A percentile compares a stretch with the other conserved stretches of the same genome.
These are phyloP conservation scores for Podospora conica DNA, from an alignment of 495 filamentous ascomycete species.

Conservation along the genomic window DNA sequence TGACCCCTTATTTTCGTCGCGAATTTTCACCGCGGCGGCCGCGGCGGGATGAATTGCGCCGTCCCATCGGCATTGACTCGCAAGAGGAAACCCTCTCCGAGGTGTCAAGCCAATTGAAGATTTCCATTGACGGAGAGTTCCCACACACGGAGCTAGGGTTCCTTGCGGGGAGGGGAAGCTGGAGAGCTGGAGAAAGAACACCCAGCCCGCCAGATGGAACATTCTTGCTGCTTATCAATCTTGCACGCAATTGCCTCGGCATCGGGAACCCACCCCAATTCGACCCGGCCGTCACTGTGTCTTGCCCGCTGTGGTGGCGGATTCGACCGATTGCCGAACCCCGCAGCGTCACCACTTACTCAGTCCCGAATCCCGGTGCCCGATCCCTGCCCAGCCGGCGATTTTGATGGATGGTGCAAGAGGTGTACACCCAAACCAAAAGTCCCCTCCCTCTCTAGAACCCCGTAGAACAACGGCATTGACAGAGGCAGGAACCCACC, in stretches of 20 bases:
- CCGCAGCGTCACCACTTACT: not conserved
- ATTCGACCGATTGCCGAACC: not conserved
- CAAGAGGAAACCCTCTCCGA: not conserved
- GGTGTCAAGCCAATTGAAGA: not conserved
- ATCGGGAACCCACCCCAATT: not conserved
- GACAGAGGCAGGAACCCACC: too few relatives aligned
- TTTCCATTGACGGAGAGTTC: not conserved
- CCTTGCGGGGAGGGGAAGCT: too few relatives aligned
- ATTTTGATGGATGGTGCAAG: too few relatives aligned
- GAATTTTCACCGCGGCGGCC: not conserved
- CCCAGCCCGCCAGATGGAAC: not conserved
- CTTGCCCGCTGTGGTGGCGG: too few relatives aligned
- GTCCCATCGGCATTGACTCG: not conserved
- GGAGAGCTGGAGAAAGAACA: not conserved
- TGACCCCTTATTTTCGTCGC: too few relatives aligned
- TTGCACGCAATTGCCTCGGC: not conserved
- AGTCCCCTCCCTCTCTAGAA: too few relatives aligned
- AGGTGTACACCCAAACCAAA: too few relatives aligned
- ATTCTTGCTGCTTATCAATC: not conserved
- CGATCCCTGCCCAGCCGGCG: too few relatives aligned
- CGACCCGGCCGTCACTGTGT: too few relatives aligned
- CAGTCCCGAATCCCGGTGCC: too few relatives aligned
- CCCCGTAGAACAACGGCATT: too few relatives aligned
- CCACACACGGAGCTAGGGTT: too few relatives aligned
- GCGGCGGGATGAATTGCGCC: not conserved